Base-by-base conservation (phyloP, 495 filamentous ascomycete species). In the Penicillium canariense region DNA sequence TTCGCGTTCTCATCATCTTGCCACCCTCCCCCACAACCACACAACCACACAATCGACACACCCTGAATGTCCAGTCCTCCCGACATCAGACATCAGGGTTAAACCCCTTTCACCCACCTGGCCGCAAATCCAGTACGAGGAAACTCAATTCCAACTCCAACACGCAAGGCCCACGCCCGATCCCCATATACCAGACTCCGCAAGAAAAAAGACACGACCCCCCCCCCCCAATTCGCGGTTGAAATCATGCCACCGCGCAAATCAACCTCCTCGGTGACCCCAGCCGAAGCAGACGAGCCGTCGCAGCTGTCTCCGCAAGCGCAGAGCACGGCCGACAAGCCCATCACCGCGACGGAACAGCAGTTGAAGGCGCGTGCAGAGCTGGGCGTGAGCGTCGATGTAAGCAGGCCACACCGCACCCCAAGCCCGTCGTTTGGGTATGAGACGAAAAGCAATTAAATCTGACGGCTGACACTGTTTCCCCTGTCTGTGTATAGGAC, bases 401-500 rank as follows among this genome's bases (percentile, higher is more conserved):
- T 78, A 68, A 50, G 59, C 14, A 10, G 46, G n/a, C 12, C 14
- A 5, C 18, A 44, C 20, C 6, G 10, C 15, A 11, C 23, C 42
- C 10, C 23, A 10, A 44, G 0, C 20, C 39, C 8, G 5, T 43
- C 5, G 10, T 12, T 7, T 14, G 6, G 11, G 1, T 15, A n/a
- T 27, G 28, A 18, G 35, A n/a, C 12, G 22, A 26, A 28, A 31
- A 0, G 2, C 3, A 44, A 5, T 11, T 7, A 22, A 44, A 42
- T 23, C 47, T 56, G 46, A 59, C 17, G 17, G 9, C n/a, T 7
- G 11, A 12, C 27, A 23, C 12, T 26, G 26, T 10, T 11, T 47
- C 14, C 12, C n/a, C 3, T 52, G n/a, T n/a, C n/a, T n/a, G n/a
- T n/a, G n/a, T 42, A 54, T 49, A 97, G 92, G 94, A 98, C 67